Conservation (phyloP, 306 rosid species). For the Neltuma alba region DNA sequence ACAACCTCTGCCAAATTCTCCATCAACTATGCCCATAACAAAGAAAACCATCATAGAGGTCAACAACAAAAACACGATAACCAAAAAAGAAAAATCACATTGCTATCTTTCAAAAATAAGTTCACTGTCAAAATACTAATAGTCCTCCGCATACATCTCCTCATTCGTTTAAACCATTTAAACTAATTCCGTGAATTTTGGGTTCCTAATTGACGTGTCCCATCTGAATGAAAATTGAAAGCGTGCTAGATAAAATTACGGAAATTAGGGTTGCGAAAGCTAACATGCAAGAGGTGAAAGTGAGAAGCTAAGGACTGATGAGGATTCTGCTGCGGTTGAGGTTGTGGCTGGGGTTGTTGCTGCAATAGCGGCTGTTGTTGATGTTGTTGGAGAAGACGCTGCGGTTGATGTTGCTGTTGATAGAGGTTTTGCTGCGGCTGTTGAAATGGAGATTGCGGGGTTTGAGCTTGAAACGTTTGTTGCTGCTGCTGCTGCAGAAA, state of each 20-base stretch:
- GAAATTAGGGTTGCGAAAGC: constrained; percentile 27
- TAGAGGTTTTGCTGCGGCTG: neutral
- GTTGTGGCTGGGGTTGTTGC: constrained; percentile 40
- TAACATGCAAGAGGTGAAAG: constrained; percentile 71
- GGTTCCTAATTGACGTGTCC: neutral
- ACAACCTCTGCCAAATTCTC: constrained; percentile 82
- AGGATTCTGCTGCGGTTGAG: constrained; percentile 51
- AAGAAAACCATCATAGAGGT: neutral
- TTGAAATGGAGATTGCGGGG: neutral
- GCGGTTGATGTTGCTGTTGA: neutral
- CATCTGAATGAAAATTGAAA: neutral
- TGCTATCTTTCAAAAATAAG: neutral
- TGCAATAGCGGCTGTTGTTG: neutral
- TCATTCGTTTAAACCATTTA: neutral
- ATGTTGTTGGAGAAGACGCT: constrained; percentile 1
- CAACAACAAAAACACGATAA: neutral
- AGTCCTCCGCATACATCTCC: neutral
- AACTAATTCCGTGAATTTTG: neutral
- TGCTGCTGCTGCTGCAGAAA: constrained; percentile 3
- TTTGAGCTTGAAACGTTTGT: constrained; percentile 5
- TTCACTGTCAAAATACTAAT: neutral
- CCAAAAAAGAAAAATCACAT: neutral
- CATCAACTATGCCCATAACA: constrained; percentile 59
- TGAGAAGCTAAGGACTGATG: constrained; percentile 93
- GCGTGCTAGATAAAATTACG: neutral